Base-by-base conservation (phyloP, 257 asterid genomes). In the Nicotiana noctiflora region DNA sequence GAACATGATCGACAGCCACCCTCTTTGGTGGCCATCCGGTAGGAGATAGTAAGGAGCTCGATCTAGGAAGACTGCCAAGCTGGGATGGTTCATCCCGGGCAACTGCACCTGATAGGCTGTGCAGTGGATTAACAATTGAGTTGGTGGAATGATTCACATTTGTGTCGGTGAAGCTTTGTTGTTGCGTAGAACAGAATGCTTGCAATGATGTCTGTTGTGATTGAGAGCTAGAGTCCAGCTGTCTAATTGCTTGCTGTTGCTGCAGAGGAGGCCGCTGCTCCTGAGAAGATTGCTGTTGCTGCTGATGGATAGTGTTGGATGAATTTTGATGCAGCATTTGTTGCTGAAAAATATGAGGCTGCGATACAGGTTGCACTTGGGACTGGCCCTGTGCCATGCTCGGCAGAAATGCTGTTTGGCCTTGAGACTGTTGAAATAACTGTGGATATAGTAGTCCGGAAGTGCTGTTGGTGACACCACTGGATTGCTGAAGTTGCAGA, bases 21-120 rank as follows among this genome's bases (percentile, higher is more conserved):
- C 97, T 83, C 81, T 93, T 93, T 31, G 90, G 76, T 10, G 90
- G 92, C 93, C 97, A 90, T 61, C 91, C 92, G 56, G 37, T 81
- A 11, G 90, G 83, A 55, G 96, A 87, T 55, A 83, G 25, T 1
- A 85, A 80, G 78, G 81, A 77, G 82, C 84, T 84, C 18, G 93
- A 84, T 77, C 93, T 82, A 14, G 88, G 82, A 83, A 80, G 75
- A 10, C 83, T 88, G 17, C 82, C 80, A 81, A 86, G 86, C 79
- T 86, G 88, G 62, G 93, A 78, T 12, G 88, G 67, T 68, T 89
- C 96, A 14, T 88, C 93, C 62, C 81, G 90, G 44, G 85, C 53
- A 64, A 84, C 87, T 10, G 95, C 84, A 55, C 93, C 87, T 80
- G 88, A 61, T 72, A 88, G 77, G 76, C 90, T 80, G 82, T 89